A percentile compares a stretch with the other conserved stretches of the same genome.
Conservation (phyloP, 164 flowering plant genomes). For the Dillenia suffruticosa region DNA sequence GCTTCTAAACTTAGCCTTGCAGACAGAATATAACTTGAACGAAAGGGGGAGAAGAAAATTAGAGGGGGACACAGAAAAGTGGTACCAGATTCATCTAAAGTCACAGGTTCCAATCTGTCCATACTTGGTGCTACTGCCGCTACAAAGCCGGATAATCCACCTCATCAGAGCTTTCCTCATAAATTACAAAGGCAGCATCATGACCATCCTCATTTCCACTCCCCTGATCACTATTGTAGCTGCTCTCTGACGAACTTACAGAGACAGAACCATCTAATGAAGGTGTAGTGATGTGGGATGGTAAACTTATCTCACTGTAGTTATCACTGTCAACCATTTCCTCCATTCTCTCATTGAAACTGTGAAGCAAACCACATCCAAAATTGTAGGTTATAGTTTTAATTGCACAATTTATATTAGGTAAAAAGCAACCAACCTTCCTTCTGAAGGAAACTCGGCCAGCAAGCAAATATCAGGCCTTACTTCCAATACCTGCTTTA, state of each 20-base stretch:
- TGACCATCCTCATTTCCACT: slow-evolving; percentile 75
- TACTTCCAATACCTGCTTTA: slow-evolving; percentile 45
- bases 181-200: slow-evolving; percentile 34
- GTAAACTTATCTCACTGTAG: slow-evolving; percentile 41
- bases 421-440: slow-evolving; percentile 39
- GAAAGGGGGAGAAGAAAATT: too few species aligned
- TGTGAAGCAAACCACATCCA: slow-evolving; percentile 25
- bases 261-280: slow-evolving; percentile 41
- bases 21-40: too few species aligned
- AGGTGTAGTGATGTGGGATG: slow-evolving; percentile 40
- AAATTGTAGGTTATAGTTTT: slow-evolving; percentile 3
- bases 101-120: not conserved
- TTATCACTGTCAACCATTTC: slow-evolving; percentile 46
- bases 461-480: slow-evolving; percentile 63
- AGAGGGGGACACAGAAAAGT: too few species aligned
- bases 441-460: slow-evolving; percentile 83
- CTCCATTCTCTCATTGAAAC: slow-evolving; percentile 47
- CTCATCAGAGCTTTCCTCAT: slow-evolving; percentile 78
- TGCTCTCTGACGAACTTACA: slow-evolving; percentile 58
- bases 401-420: slow-evolving; percentile 2
- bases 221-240: slow-evolving; percentile 70
- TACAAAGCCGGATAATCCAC: slow-evolving; percentile 39
- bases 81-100: too few species aligned
- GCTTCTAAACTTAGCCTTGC: too few species aligned
- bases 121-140: slow-evolving; percentile 7